A percentile compares a stretch with the other conserved stretches of the same genome.
Evolutionary conservation across 163 green algal genomes (phyloP).

Genomic region (Scenedesmus sp.): DNA sequence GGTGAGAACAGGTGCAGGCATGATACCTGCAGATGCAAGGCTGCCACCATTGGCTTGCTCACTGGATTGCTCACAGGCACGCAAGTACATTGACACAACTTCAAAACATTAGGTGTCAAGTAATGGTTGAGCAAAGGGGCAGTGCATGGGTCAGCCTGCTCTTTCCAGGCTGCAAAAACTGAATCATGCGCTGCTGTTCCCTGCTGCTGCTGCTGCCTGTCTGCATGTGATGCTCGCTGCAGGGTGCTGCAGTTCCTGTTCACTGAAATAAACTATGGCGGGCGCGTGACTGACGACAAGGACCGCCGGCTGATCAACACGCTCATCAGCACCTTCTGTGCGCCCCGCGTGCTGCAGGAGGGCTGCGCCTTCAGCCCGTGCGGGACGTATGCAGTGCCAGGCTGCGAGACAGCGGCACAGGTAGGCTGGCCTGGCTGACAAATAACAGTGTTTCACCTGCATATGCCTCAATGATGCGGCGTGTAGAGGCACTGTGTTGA

Average conservation of each 20-base stretch:
- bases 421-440: neutral
- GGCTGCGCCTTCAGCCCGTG: conserved; percentile 69
- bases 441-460: too few relatives aligned
- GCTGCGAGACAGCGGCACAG: conserved; percentile 63
- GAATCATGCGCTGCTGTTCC: neutral
- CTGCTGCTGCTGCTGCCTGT: neutral
- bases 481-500: too few relatives aligned
- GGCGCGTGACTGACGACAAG: conserved; percentile 90
- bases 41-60: neutral
- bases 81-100: neutral
- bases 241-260: conserved; percentile 88
- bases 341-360: conserved; percentile 61
- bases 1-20: neutral
- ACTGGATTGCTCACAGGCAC: neutral
- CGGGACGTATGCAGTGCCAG: conserved; percentile 64
- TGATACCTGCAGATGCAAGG: neutral
- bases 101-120: neutral
- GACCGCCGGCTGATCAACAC: conserved; percentile 89
- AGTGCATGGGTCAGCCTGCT: too few relatives aligned
- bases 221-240: conserved; percentile 32
- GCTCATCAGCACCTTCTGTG: conserved; percentile 82
- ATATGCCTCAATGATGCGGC: too few relatives aligned
- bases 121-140: neutral
- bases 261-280: conserved; percentile 93
- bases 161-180: neutral